Evolutionary conservation across 352 stramenopile genomes (phyloP).

Genomic region (Phytophthora agathidicida): DNA sequence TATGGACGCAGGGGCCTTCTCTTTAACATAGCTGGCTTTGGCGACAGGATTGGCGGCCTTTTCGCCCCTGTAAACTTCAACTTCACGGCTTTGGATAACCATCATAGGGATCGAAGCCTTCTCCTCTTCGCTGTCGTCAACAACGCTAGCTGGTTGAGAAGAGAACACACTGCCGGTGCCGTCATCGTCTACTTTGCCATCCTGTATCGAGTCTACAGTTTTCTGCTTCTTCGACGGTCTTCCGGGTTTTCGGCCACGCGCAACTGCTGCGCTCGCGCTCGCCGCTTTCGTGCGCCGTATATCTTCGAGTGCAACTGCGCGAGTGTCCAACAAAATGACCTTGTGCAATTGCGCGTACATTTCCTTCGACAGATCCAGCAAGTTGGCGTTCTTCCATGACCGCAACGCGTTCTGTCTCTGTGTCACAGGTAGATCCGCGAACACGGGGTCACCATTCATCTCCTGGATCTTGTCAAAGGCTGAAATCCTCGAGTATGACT

Average conservation of each 20-base stretch:
- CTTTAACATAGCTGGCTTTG: background rate
- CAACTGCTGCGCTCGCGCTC: background rate
- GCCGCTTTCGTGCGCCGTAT: constrained; percentile 26
- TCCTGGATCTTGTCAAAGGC: constrained; percentile 44
- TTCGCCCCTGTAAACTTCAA: background rate
- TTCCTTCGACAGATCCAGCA: constrained; percentile 36
- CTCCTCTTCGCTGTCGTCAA: constrained; percentile 34
- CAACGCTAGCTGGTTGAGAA: constrained; percentile 19
- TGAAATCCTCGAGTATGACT: constrained; percentile 31
- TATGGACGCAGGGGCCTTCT: background rate
- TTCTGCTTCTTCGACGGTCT: constrained; percentile 20
- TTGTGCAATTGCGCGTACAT: constrained; percentile 28
- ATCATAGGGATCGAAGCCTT: constrained; percentile 20
- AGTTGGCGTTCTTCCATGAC: constrained; percentile 44
- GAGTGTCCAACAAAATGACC: constrained; percentile 31
- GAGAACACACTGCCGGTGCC: constrained; percentile 15
- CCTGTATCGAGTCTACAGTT: background rate
- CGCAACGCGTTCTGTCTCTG: constrained; percentile 29
- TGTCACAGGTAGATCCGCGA: constrained; percentile 19
- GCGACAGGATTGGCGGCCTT: background rate
- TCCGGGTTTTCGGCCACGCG: constrained; percentile 3
- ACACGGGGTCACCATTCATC: constrained; percentile 34
- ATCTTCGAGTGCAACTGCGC: constrained; percentile 34
- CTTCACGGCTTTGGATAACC: constrained; percentile 8
- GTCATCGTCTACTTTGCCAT: constrained; percentile 22